Percentiles rank a stretch among this genome's conserved stretches.
Evolutionary conservation across 176 grass and related monocot genomes (phyloP).

Genomic region (Eleusine indica): DNA sequence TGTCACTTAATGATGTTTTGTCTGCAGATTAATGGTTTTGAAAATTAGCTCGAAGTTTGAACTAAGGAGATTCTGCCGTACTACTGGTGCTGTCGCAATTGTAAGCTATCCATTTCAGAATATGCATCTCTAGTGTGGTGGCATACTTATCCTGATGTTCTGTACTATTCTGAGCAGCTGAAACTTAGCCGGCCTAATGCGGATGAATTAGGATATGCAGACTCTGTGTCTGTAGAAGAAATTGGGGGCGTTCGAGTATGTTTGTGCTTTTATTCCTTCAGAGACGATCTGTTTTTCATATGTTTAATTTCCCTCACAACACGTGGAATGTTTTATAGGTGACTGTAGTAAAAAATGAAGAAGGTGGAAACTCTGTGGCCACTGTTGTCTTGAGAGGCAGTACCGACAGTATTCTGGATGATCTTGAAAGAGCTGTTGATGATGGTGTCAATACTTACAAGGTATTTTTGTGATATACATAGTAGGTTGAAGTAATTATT

Average conservation of each 20-base stretch:
- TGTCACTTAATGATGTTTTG: constrained; percentile 28
- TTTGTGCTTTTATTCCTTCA: constrained; percentile 18
- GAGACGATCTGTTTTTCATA: neutral
- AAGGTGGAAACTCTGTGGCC: constrained; percentile 84
- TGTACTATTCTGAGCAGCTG: constrained; percentile 55
- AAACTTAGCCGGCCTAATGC: constrained; percentile 86
- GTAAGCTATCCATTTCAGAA: constrained; percentile 52
- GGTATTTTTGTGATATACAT: constrained; percentile 40
- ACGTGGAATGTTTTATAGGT: constrained; percentile 55
- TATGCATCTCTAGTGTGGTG: constrained; percentile 1
- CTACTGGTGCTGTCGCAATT: constrained; percentile 80
- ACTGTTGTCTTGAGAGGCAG: constrained; percentile 88
- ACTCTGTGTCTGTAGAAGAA: constrained; percentile 92
- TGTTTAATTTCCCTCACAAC: constrained; percentile 20
- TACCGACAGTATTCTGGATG: constrained; percentile 93
- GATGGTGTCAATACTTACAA: constrained; percentile 98
- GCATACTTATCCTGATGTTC: constrained; percentile 6
- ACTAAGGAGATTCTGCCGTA: constrained; percentile 87
- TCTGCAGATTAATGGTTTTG: constrained; percentile 90
- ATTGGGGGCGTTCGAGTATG: constrained; percentile 79
- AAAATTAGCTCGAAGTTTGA: constrained; percentile 96
- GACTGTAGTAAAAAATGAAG: constrained; percentile 85
- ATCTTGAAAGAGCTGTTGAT: constrained; percentile 97
- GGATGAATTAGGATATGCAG: constrained; percentile 81
- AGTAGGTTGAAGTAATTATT: neutral